A percentile compares a stretch with the other conserved stretches of the same genome.
Evolutionary conservation across 768 basidiomycete species (phyloP).

Genomic region (Clavaria fumosa): DNA sequence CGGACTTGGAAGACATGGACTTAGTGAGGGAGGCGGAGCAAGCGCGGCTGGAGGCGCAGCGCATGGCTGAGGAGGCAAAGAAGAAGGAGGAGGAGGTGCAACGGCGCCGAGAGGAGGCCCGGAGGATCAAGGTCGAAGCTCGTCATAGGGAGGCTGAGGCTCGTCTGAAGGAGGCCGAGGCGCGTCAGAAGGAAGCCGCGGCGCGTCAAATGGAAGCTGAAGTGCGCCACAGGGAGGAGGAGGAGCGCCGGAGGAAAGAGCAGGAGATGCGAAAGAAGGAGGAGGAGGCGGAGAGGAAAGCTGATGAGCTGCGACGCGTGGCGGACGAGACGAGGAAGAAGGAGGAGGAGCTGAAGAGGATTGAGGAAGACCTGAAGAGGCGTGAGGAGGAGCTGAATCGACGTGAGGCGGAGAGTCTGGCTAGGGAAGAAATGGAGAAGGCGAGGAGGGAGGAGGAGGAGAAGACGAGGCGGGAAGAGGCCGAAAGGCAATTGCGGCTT

Average conservation of each 20-base stretch:
- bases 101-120: too few relatives aligned
- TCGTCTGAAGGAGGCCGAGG: too few relatives aligned
- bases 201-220: slow-evolving; percentile 12
- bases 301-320: slow-evolving; percentile 12
- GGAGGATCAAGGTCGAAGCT: too few relatives aligned
- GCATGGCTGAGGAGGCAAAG: too few relatives aligned
- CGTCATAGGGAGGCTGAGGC: too few relatives aligned
- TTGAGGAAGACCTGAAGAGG: not conserved
- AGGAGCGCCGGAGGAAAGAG: slow-evolving; percentile 16
- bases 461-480: slow-evolving; percentile 14
- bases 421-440: slow-evolving; percentile 11
- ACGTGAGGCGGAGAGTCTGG: slow-evolving; percentile 16
- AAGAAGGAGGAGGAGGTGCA: too few relatives aligned
- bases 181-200: slow-evolving; percentile 12
- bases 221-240: slow-evolving; percentile 14
- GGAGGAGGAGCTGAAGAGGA: slow-evolving; percentile 9
- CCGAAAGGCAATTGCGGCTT: slow-evolving; percentile 13
- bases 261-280: slow-evolving; percentile 17
- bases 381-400: not conserved
- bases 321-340: slow-evolving; percentile 14
- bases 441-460: slow-evolving; percentile 16
- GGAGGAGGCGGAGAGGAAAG: slow-evolving; percentile 13
- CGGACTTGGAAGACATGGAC: too few relatives aligned
- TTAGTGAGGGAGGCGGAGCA: too few relatives aligned
- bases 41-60: too few relatives aligned